phyloP scores from a whole-genome alignment of 2,329 filamentous ascomycete genomes.

The Fusarium robinianum region DNA sequence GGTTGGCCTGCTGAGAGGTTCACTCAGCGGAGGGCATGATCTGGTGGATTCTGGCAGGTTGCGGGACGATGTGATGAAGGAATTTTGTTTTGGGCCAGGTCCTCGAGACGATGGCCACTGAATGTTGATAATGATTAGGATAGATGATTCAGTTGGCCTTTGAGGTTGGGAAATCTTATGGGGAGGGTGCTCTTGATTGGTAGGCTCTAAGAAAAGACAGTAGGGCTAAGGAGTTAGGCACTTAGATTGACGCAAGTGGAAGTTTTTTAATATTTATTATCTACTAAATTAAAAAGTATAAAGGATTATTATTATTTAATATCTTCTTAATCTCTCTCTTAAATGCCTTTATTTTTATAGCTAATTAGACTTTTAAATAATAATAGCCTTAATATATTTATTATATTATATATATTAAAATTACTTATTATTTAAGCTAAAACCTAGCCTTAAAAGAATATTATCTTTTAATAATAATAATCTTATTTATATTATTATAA shows the following conservation, averaged over 20 bases:
- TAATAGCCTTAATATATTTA: constrained; percentile 6
- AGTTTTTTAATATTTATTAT: not conserved
- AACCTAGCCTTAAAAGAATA: constrained; percentile 1
- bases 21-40: not conserved
- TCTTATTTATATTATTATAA: constrained; percentile 1
- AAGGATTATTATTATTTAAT: constrained; percentile 3
- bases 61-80: too few species aligned
- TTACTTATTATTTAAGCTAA: constrained; percentile 4
- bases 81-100: not conserved
- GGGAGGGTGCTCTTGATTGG: too few species aligned
- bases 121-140: too few species aligned
- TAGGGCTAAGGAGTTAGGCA: too few species aligned
- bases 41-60: not conserved
- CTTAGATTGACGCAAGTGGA: too few species aligned
- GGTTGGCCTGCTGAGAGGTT: constrained; percentile 53
- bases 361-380: constrained; percentile 2
- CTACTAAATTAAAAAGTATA: not conserved
- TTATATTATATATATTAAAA: constrained; percentile 3
- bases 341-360: constrained; percentile 1
- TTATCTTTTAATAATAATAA: not conserved
- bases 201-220: too few species aligned
- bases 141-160: too few species aligned
- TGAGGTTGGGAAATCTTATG: too few species aligned
- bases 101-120: too few species aligned
- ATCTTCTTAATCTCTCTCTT: not conserved